phyloP scores from a whole-genome alignment of 805 yeast species.

The Pichia scutulata region DNA sequence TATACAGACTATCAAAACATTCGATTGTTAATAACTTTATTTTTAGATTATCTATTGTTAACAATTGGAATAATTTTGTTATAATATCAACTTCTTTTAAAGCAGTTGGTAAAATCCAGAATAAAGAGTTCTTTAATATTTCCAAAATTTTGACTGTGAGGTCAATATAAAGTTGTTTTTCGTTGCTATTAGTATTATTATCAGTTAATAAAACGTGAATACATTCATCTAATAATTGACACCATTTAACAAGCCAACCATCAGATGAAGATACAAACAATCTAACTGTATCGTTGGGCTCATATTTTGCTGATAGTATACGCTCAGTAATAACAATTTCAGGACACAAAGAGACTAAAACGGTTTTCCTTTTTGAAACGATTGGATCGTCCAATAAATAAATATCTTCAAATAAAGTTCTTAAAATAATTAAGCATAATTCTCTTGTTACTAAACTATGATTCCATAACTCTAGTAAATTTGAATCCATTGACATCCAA shows the following conservation, averaged over 20 bases:
- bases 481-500: constrained; percentile 84
- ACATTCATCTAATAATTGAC: constrained; percentile 42
- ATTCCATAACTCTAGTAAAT: constrained; percentile 70
- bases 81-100: constrained; percentile 61
- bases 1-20: constrained; percentile 81
- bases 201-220: constrained; percentile 23
- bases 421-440: constrained; percentile 63
- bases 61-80: constrained; percentile 50
- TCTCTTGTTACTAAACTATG: constrained; percentile 59
- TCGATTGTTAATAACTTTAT: constrained; percentile 82
- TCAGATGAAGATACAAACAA: constrained; percentile 59
- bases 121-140: constrained; percentile 80
- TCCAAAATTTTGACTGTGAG: constrained; percentile 66
- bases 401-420: constrained; percentile 89
- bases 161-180: constrained; percentile 6
- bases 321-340: constrained; percentile 70
- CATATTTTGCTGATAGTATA: constrained; percentile 55
- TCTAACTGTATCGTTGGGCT: constrained; percentile 54
- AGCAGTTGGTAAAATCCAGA: constrained; percentile 81
- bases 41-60: constrained; percentile 49
- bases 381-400: constrained; percentile 87
- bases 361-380: constrained; percentile 71
- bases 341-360: constrained; percentile 74
- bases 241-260: constrained; percentile 88
- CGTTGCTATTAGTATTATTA: not conserved